Evolutionary conservation across 176 grass and related monocot species (phyloP).

Genomic region (Hordeum marinum): DNA sequence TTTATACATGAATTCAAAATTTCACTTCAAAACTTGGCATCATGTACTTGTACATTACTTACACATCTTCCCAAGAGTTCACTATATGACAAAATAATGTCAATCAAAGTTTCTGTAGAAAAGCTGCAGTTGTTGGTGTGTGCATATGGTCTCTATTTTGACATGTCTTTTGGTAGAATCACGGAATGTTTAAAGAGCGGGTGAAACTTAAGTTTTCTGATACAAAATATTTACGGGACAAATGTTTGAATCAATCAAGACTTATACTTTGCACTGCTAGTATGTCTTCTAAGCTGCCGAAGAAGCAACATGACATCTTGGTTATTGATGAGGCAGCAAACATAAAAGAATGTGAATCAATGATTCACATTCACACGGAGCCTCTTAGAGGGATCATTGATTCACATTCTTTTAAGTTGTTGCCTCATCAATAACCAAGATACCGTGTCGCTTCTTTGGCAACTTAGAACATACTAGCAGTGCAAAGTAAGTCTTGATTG

Average conservation of each 20-base stretch:
- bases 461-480: slow-evolving; percentile 17
- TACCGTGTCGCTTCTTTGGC: background rate
- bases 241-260: background rate
- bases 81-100: background rate
- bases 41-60: background rate
- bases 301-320: background rate
- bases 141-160: background rate
- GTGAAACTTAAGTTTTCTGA: background rate
- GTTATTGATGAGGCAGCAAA: slow-evolving; percentile 53
- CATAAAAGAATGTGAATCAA: slow-evolving; percentile 43
- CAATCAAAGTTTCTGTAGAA: background rate
- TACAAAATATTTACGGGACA: background rate
- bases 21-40: background rate
- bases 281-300: background rate
- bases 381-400: slow-evolving; percentile 13
- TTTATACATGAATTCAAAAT: background rate
- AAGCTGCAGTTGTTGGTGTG: background rate
- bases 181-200: background rate
- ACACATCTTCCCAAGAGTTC: background rate
- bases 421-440: slow-evolving; percentile 52
- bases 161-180: background rate
- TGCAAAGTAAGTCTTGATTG: slow-evolving; percentile 28
- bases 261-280: slow-evolving; percentile 33
- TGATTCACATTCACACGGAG: background rate
- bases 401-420: slow-evolving; percentile 46